phyloP scores from a whole-genome alignment of 306 rosid genomes.

The Dryas drummondii region DNA sequence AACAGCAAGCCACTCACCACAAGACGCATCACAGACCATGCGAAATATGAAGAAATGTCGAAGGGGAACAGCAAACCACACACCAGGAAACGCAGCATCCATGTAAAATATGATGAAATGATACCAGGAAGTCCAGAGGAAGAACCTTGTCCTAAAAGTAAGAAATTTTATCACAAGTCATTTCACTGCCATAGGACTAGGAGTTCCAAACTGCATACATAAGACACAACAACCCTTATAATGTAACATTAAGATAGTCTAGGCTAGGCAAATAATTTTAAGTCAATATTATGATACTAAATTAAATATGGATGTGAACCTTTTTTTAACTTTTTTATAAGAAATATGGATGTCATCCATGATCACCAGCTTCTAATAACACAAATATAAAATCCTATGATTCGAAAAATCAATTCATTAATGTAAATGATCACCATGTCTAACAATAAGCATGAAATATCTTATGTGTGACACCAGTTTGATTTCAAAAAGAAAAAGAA shows the following conservation, averaged over 20 bases:
- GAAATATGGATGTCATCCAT: background rate
- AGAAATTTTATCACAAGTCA: conserved; percentile 8
- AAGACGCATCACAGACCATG: conserved; percentile 13
- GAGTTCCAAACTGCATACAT: background rate
- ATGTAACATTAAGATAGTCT: too few species aligned
- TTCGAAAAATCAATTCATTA: background rate
- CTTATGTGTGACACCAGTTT: too few species aligned
- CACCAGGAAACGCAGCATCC: conserved; percentile 14
- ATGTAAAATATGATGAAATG: conserved; percentile 55
- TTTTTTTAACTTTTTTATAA: too few species aligned
- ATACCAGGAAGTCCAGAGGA: conserved; percentile 57
- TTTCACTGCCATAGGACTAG: background rate
- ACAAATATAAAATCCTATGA: background rate
- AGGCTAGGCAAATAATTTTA: too few species aligned
- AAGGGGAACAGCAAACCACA: background rate
- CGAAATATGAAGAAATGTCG: conserved; percentile 53
- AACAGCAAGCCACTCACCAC: conserved; percentile 7
- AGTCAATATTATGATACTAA: too few species aligned
- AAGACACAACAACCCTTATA: background rate
- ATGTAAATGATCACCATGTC: background rate
- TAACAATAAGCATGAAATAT: background rate
- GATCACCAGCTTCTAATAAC: background rate
- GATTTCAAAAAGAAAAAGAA: too few species aligned
- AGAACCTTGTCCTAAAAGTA: conserved; percentile 36
- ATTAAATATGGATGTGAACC: too few species aligned